Evolutionary conservation across 192 early-diverging fungal species (phyloP).

Genomic region (Coemansia nantahalensis): DNA sequence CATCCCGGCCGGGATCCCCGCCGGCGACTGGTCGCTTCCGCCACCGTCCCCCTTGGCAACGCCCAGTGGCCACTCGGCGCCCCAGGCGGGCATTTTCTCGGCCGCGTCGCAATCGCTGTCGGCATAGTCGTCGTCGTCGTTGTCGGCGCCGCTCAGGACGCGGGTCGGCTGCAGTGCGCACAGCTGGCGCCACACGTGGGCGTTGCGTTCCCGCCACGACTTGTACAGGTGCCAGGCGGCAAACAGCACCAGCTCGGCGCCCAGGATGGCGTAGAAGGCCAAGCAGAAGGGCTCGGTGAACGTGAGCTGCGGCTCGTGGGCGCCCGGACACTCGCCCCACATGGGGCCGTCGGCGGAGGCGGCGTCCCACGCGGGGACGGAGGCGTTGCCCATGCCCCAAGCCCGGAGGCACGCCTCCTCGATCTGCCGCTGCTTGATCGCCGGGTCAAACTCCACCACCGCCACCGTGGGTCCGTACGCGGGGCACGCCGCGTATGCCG

Average conservation of each 20-base stretch:
- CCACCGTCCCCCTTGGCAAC: no score
- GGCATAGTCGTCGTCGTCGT: neutral
- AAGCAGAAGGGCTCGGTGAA: conserved; percentile 58
- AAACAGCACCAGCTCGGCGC: conserved; percentile 47
- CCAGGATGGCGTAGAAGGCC: conserved; percentile 53
- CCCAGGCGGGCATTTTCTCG: no score
- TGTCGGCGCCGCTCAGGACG: neutral
- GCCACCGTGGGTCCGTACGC: conserved; percentile 47
- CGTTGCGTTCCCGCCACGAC: conserved; percentile 17
- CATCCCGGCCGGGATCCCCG: conserved; percentile 9
- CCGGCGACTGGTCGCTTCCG: neutral
- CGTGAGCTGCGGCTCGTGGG: conserved; percentile 46
- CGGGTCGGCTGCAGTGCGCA: conserved; percentile 17
- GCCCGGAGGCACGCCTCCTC: conserved; percentile 17
- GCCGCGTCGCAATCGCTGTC: no score
- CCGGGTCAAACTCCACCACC: conserved; percentile 49
- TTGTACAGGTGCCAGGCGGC: conserved; percentile 59
- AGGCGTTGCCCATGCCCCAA: conserved; percentile 26
- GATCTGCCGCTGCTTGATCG: conserved; percentile 47
- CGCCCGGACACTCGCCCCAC: conserved; percentile 56
- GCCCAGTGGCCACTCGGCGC: no score
- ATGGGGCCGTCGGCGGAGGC: conserved; percentile 7
- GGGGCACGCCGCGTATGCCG: conserved; percentile 53
- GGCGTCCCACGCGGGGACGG: neutral
- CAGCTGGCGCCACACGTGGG: conserved; percentile 14